Evolutionary conservation across 164 flowering plant species (phyloP), one percentile per base, ranked within the genome.

Genomic region (grape (Vitis vinifera)): DNA sequence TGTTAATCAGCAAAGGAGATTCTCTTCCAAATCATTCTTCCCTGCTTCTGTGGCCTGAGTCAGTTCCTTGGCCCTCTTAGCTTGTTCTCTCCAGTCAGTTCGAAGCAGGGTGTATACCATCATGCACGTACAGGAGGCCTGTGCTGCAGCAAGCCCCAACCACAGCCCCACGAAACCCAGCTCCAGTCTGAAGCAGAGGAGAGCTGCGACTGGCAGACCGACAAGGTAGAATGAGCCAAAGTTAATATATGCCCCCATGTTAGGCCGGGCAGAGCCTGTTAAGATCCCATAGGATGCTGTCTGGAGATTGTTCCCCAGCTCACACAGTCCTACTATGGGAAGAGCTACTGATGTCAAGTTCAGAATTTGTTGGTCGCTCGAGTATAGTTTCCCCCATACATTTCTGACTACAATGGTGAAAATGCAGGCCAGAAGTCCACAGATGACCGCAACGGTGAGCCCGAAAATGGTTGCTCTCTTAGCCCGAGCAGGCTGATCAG

Each of bases 71-170:
- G 87, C 85, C 67, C 83, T 86, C 72, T 63, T 63, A 1, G 78
- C 83, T 68, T 86, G 80, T 11, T 69, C 66, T 44, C 69, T 59
- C 90, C 86, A 82, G 51, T 86, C 82, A 11, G 90, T 86, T 23
- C 47, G 50, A 61, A 67, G 64, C 63, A 84, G 60, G 29, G 68
- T 29, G 13, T 27, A 75, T 17, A 76, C 51, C 86, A 84, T 81
- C 83, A 83, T 73, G 66, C 75, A 70, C 59, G 70, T 8, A 63
- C 86, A 82, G 11, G 83, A 80, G 11, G 51, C 31, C 67, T 84
- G 85, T 1, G 86, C 84, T 8, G 86, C 83, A 3, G 70, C 74
- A 47, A 86, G 81, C 44, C 85, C 87, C 30, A 69, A 59, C 87
- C 84, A 84, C 31, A 82, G 62, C 58, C 88, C 90, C 3, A 23